Conservation (phyloP, 768 basidiomycete species). For the Jaapia argillacea region DNA sequence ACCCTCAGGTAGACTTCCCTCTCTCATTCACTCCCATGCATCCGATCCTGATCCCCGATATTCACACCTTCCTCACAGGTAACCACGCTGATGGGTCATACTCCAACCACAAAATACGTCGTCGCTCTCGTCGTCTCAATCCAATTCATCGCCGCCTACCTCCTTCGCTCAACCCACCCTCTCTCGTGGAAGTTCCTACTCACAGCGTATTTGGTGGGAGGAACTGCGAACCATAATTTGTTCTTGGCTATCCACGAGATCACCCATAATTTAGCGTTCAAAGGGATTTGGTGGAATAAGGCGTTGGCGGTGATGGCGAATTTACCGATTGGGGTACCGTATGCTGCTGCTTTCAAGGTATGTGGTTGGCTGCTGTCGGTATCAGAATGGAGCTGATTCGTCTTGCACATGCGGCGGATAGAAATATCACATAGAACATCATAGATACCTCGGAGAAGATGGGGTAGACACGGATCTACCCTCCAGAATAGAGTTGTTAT, state of each 20-base stretch:
- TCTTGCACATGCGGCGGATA: conserved; percentile 17
- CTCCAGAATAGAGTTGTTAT: conserved; percentile 71
- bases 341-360: conserved; percentile 93
- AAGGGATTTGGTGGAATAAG: conserved; percentile 74
- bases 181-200: conserved; percentile 65
- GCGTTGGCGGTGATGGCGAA: conserved; percentile 86
- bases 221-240: conserved; percentile 94
- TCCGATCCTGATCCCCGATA: conserved; percentile 2
- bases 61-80: conserved; percentile 40
- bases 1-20: conserved; percentile 63
- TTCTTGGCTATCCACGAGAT: conserved; percentile 99
- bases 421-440: conserved; percentile 94
- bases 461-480: conserved; percentile 95
- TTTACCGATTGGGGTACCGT: conserved; percentile 89
- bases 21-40: neutral
- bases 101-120: conserved; percentile 84
- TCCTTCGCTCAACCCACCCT: conserved; percentile 59
- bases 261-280: conserved; percentile 94
- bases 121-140: conserved; percentile 74
- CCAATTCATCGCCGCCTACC: conserved; percentile 57
- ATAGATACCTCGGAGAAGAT: conserved; percentile 92
- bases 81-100: conserved; percentile 93
- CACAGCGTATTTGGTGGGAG: conserved; percentile 79
- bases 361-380: conserved; percentile 5
- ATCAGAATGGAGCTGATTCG: neutral